A percentile compares a stretch with the other conserved stretches of the same genome.
phyloP scores from a whole-genome alignment of 2,329 filamentous ascomycete genomes.

The Neurospora sp. region DNA sequence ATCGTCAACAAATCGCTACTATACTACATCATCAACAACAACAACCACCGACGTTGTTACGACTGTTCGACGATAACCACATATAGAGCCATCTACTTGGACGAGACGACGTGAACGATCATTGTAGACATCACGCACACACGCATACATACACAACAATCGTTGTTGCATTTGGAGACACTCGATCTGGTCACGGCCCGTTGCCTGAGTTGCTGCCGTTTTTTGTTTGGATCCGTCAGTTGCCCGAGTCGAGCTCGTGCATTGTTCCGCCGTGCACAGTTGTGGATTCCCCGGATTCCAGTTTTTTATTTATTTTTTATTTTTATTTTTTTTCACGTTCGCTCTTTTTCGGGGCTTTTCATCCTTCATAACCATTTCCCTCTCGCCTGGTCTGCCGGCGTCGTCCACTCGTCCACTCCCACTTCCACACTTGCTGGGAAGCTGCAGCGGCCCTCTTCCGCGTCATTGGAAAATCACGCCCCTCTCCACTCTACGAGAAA shows the following conservation, averaged over 20 bases:
- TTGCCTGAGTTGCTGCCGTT: neutral
- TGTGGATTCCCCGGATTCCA: neutral
- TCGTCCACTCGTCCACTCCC: slow-evolving; percentile 3
- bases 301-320: neutral
- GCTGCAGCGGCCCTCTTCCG: slow-evolving; percentile 11
- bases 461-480: slow-evolving; percentile 17
- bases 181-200: neutral
- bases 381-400: neutral
- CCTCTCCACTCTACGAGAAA: slow-evolving; percentile 15
- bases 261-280: neutral
- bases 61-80: neutral
- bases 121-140: neutral
- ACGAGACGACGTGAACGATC: neutral
- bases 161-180: neutral
- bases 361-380: neutral
- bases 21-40: neutral
- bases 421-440: neutral
- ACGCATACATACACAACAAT: neutral
- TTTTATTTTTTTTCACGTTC: neutral
- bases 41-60: neutral
- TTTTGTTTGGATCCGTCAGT: neutral
- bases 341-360: neutral
- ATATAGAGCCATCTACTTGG: neutral
- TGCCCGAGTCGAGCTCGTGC: neutral
- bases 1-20: neutral